Conservation (phyloP, 1,284 basidiomycete species). For the Ceratobasidium sp. region DNA sequence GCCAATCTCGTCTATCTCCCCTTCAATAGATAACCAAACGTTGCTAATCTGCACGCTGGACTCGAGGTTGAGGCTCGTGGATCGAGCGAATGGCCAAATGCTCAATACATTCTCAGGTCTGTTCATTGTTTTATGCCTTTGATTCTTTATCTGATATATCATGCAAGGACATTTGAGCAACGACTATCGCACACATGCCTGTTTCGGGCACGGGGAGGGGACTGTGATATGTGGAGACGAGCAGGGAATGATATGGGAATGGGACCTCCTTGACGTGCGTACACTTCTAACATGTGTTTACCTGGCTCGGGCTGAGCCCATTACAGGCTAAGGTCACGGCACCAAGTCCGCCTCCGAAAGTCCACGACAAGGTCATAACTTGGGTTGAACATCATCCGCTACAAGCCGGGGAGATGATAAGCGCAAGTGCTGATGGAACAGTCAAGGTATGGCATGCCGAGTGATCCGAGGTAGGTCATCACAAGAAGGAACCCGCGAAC, state of each 20-base stretch:
- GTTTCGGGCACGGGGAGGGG: constrained; percentile 85
- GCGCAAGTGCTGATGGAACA: constrained; percentile 86
- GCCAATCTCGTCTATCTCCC: constrained; percentile 83
- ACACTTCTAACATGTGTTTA: constrained; percentile 23
- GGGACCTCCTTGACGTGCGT: constrained; percentile 91
- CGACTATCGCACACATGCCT: constrained; percentile 82
- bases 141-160: background rate
- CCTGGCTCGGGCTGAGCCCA: background rate
- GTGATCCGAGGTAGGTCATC: background rate
- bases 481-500: background rate
- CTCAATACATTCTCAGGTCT: constrained; percentile 76
- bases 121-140: background rate
- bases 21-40: constrained; percentile 78
- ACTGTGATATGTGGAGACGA: constrained; percentile 90
- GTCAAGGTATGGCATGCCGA: constrained; percentile 75
- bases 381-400: constrained; percentile 91
- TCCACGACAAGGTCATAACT: constrained; percentile 85
- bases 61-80: constrained; percentile 86
- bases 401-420: constrained; percentile 84
- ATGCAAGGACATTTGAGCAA: constrained; percentile 72
- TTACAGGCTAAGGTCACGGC: constrained; percentile 55
- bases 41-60: constrained; percentile 87
- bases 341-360: constrained; percentile 73
- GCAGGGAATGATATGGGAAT: constrained; percentile 85
- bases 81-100: constrained; percentile 82